These are phyloP conservation scores for Speleostelium caveatum DNA, from an alignment of 78 protist species.

Conservation along the genomic window DNA sequence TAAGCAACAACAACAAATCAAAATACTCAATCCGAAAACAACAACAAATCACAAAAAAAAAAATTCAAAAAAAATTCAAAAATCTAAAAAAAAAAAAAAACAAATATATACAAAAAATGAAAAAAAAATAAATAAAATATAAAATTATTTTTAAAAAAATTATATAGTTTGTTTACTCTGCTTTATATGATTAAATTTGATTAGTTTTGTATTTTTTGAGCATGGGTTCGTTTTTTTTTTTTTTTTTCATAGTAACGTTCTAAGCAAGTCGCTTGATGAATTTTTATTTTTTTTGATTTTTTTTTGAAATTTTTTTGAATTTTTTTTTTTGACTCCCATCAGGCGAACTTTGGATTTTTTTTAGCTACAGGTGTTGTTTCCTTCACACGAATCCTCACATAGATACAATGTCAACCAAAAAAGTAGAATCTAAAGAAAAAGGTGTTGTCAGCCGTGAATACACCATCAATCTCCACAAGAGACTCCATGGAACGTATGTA, in stretches of 20 bases:
- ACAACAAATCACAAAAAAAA: background rate
- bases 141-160: background rate
- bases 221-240: background rate
- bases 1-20: background rate
- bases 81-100: background rate
- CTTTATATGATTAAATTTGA: too few relatives aligned
- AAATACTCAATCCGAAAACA: background rate
- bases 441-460: slow-evolving; percentile 89
- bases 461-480: slow-evolving; percentile 94
- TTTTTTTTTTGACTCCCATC: background rate
- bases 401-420: slow-evolving; percentile 45
- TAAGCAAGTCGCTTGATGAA: too few relatives aligned
- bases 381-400: too few relatives aligned
- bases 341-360: background rate
- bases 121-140: background rate
- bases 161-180: too few relatives aligned
- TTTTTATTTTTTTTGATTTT: slow-evolving; percentile 7
- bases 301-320: background rate
- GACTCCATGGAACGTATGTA: slow-evolving; percentile 87
- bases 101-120: background rate
- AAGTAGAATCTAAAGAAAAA: background rate
- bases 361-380: too few relatives aligned
- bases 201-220: too few relatives aligned
- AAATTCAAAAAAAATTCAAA: background rate
- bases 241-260: background rate